Percentiles rank a stretch among this genome's conserved stretches.
Conservation (phyloP, 2,329 filamentous ascomycete genomes). For the Aspergillus ustus region DNA sequence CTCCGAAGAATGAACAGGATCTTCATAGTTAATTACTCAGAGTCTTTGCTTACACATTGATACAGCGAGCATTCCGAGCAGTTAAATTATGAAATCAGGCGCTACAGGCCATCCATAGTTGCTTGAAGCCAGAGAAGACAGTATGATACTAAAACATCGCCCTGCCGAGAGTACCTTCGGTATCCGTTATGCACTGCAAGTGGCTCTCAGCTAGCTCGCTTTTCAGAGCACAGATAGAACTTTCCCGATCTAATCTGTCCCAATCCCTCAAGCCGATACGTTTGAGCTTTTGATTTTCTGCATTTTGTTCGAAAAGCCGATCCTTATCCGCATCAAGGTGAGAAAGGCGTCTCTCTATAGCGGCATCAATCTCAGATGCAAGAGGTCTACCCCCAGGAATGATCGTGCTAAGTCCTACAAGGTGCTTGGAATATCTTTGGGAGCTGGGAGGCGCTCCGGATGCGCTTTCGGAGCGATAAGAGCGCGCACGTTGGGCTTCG, state of each 20-base stretch:
- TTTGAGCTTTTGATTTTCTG: conserved; percentile 50
- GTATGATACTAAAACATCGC: conserved; percentile 41
- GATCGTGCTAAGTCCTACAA: conserved; percentile 44
- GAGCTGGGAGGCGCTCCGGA: conserved; percentile 41
- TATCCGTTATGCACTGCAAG: conserved; percentile 51
- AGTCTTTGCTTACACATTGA: not conserved
- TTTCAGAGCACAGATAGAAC: conserved; percentile 50
- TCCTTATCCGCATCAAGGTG: conserved; percentile 52
- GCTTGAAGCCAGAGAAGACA: not conserved
- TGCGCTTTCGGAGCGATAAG: conserved; percentile 42
- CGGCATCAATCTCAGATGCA: conserved; percentile 43
- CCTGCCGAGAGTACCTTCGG: conserved; percentile 46
- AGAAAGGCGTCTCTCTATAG: conserved; percentile 49
- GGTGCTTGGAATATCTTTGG: conserved; percentile 45
- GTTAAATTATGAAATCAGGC: no score
- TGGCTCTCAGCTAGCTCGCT: conserved; percentile 55
- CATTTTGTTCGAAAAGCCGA: conserved; percentile 49
- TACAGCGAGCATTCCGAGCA: not conserved
- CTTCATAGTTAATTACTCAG: no score
- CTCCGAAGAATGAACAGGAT: no score
- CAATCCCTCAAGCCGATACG: conserved; percentile 50
- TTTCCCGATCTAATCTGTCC: conserved; percentile 54
- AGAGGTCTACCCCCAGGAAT: conserved; percentile 49
- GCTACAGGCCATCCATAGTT: no score
- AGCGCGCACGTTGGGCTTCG: conserved; percentile 40